These are phyloP conservation scores for Trichosanthes truncata DNA, from an alignment of 306 rosid species.

Conservation along the genomic window DNA sequence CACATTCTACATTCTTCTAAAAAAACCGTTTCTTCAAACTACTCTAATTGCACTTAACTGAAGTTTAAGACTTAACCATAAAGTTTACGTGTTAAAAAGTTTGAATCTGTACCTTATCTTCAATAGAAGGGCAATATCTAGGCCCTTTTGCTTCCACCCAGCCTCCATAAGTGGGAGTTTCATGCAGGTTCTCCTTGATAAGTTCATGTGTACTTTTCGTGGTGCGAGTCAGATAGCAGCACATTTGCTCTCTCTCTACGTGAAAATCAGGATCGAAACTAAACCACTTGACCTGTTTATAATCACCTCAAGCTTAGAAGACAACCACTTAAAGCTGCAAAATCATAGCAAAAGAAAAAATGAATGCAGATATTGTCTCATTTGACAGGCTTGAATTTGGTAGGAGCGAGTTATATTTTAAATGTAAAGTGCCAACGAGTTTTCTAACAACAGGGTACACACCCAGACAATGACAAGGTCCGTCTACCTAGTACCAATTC, in stretches of 20 bases:
- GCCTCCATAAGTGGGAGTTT: constrained; percentile 98
- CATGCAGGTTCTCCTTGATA: constrained; percentile 82
- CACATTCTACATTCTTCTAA: neutral
- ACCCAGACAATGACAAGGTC: neutral
- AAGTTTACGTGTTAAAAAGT: neutral
- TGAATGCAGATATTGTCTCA: neutral
- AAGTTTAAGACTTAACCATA: neutral
- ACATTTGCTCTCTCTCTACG: constrained; percentile 91
- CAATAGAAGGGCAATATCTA: constrained; percentile 96
- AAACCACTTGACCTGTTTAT: constrained; percentile 87
- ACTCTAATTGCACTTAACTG: neutral
- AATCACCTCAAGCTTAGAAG: constrained; percentile 18
- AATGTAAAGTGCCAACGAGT: neutral
- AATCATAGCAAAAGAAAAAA: neutral
- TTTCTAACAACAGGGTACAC: neutral
- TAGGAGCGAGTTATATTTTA: neutral
- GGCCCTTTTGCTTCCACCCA: constrained; percentile 99
- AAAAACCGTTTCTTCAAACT: neutral
- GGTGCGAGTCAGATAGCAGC: constrained; percentile 92
- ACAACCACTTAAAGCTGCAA: constrained; percentile 6
- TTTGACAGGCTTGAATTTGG: neutral
- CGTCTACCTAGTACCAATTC: neutral
- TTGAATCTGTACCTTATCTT: constrained; percentile 67
- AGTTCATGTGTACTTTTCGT: constrained; percentile 80
- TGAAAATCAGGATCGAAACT: constrained; percentile 93